Base-by-base conservation (phyloP, 306 rosid genomes). In the Spatholobus suberectus region DNA sequence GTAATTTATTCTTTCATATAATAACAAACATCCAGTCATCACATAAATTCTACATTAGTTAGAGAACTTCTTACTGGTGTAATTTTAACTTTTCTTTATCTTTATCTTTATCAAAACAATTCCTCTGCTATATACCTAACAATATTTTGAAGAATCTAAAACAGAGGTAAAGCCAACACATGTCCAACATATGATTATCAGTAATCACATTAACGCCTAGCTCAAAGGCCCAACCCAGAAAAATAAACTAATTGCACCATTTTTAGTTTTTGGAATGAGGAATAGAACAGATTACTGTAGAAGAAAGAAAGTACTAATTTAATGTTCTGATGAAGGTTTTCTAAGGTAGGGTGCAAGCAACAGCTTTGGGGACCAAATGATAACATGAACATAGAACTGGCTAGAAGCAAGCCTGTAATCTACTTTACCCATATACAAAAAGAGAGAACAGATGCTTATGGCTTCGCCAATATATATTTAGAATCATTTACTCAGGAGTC, bases 1-100 rank as follows among this genome's bases (percentile, higher is more conserved):
- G n/a, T n/a, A n/a, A n/a, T n/a, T n/a, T n/a, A n/a, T n/a, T n/a
- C n/a, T n/a, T n/a, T n/a, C n/a, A n/a, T n/a, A n/a, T n/a, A n/a
- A n/a, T n/a, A 40, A 62, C 70, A 78, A 57, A 37, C 44, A 70
- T 24, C 27, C 59, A 55, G 57, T 40, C 47, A 49, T 20, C 72
- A 66, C 47, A 78, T 66, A 62, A 35, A 24, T 66, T 67, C 47
- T 52, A 23, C 70, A 44, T 38, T 37, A 73, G 65, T 55, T 65
- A 10, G 41, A 71, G 73, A 61, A 62, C 21, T 24, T 37, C 24
- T 76, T 76, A 5, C n/a, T 17, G 14, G 10, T 52, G 83, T 61
- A 46, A 76, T 51, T 52, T 38, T 18, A 61, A 29, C 51, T 41
- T 49, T 4, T 51, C 17, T 12, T 38, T 23, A 61, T 71, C 17